A percentile compares a stretch with the other conserved stretches of the same genome.
Conservation (phyloP, 2,329 filamentous ascomycete species). For the Microascus cirrosus region DNA sequence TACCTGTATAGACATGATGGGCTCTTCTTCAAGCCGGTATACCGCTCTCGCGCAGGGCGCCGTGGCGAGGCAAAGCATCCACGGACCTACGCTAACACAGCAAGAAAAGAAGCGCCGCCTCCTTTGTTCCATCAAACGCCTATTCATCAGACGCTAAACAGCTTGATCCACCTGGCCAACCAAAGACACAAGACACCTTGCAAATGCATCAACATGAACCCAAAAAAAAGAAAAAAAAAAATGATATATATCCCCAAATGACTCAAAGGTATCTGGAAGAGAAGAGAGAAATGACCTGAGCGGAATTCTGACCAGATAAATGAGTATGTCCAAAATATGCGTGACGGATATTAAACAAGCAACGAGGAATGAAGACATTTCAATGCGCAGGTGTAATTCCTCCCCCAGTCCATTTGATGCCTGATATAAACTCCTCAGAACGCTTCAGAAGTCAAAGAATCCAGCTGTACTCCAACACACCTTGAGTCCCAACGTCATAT, state of each 20-base stretch:
- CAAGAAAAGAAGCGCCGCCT: not conserved
- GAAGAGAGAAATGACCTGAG: conserved; percentile 6
- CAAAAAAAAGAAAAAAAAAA: conserved; percentile 1
- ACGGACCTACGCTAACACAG: not conserved
- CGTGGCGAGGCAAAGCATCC: not conserved
- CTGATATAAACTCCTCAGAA: not conserved
- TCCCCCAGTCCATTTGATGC: not conserved
- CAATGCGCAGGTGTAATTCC: not conserved
- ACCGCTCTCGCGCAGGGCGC: not conserved
- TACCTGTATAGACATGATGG: not conserved
- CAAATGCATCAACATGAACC: not conserved
- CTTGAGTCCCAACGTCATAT: not conserved
- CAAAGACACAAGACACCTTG: not conserved
- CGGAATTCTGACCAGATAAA: conserved; percentile 8
- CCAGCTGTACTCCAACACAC: not conserved
- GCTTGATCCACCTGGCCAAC: not conserved
- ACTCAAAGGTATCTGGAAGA: conserved; percentile 7
- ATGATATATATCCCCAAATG: not conserved
- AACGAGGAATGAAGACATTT: not conserved
- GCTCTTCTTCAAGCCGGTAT: not conserved
- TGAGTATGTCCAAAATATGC: conserved; percentile 8
- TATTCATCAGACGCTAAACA: not conserved
- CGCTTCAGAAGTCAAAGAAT: conserved; percentile 8
- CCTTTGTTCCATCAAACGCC: not conserved
- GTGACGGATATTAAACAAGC: conserved; percentile 9